Evolutionary conservation across 1,284 basidiomycete genomes (phyloP).

Genomic region (Trametes polyzona): DNA sequence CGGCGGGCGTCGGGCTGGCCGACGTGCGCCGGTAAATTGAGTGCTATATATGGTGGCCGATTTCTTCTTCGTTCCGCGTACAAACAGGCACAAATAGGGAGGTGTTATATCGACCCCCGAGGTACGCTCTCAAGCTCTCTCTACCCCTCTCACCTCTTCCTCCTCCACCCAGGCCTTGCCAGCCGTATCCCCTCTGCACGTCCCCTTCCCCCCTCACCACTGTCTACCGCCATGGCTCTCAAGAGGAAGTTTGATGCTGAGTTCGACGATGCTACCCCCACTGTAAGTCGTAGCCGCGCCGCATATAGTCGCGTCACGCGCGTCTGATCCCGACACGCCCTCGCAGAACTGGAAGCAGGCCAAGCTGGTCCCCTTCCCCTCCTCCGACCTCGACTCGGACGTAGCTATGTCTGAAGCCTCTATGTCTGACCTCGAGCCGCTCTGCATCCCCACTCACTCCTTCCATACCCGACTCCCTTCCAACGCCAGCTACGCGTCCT

Average conservation of each 20-base stretch:
- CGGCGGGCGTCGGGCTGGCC: conserved; percentile 14
- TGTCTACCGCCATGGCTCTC: conserved; percentile 52
- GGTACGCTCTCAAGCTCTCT: conserved; percentile 25
- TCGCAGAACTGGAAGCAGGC: conserved; percentile 64
- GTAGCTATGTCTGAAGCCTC: conserved; percentile 66
- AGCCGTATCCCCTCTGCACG: conserved; percentile 4
- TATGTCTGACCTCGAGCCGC: conserved; percentile 57
- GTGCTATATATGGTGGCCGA: conserved; percentile 24
- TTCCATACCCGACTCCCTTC: conserved; percentile 70
- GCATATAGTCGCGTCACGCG: conserved; percentile 24
- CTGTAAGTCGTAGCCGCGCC: conserved; percentile 36
- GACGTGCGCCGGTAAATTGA: conserved; percentile 27
- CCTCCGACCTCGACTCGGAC: conserved; percentile 60
- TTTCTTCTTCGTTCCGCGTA: conserved; percentile 23
- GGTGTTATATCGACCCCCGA: conserved; percentile 29
- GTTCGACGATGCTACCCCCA: conserved; percentile 50
- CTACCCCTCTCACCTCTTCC: conserved; percentile 28
- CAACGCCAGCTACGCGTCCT: conserved; percentile 63
- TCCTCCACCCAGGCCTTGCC: conserved; percentile 9
- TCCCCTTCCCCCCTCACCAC: conserved; percentile 11
- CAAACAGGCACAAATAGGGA: conserved; percentile 34
- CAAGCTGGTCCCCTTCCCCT: conserved; percentile 72
- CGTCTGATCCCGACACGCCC: conserved; percentile 21
- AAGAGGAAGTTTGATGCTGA: conserved; percentile 75
- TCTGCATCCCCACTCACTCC: conserved; percentile 51